Conservation (phyloP, 305 asterid genomes). For the Solanum hybrid region DNA sequence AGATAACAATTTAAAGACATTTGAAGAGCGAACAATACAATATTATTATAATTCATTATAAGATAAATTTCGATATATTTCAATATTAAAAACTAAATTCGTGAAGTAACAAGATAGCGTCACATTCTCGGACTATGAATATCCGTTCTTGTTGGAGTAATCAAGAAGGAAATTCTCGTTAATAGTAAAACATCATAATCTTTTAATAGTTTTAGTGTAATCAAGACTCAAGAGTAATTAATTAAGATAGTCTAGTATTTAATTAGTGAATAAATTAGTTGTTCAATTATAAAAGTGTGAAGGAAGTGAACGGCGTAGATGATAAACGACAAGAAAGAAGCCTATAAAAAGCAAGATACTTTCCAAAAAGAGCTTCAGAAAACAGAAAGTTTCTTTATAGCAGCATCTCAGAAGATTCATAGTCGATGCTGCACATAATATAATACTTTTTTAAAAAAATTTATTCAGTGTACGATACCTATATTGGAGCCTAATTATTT, state of each 20-base stretch:
- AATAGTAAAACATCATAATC: not conserved
- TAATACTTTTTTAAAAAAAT: too few species aligned
- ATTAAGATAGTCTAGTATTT: not conserved
- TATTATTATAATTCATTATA: not conserved
- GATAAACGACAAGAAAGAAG: conserved; percentile 10
- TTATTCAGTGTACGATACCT: rapidly evolving
- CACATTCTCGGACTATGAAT: not conserved
- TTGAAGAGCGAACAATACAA: too few species aligned
- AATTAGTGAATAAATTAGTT: not conserved
- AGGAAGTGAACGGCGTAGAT: not conserved
- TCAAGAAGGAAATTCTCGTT: not conserved
- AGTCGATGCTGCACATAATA: not conserved
- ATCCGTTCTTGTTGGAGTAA: not conserved
- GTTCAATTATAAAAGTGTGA: not conserved
- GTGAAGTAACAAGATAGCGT: not conserved
- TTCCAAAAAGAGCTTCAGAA: conserved; percentile 7
- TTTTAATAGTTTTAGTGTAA: not conserved
- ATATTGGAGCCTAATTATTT: too few species aligned
- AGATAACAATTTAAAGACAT: not conserved
- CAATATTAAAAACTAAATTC: not conserved
- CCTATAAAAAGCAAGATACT: conserved; percentile 12
- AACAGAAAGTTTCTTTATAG: conserved; percentile 8
- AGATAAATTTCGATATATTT: too few species aligned
- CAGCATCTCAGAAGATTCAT: conserved; percentile 3
- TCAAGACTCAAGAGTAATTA: not conserved